A percentile compares a stretch with the other conserved stretches of the same genome.
Conservation (phyloP, 2,329 filamentous ascomycete species). For the Fusarium haematococcum region DNA sequence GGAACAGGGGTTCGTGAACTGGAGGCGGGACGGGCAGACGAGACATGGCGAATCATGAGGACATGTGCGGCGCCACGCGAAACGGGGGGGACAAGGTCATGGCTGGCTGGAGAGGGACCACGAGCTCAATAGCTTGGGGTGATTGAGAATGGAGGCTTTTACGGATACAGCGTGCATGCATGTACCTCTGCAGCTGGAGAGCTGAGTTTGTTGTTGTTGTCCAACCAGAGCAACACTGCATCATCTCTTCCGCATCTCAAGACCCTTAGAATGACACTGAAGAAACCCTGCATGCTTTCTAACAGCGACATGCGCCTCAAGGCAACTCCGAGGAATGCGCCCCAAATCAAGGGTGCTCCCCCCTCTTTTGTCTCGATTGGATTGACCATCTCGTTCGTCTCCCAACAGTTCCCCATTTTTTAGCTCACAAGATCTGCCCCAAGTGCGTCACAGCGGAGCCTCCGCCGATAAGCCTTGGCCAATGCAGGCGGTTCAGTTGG, state of each 20-base stretch:
- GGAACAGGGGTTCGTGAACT: constrained; percentile 19
- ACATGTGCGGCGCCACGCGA: constrained; percentile 39
- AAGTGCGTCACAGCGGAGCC: constrained; percentile 38
- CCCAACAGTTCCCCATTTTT: constrained; percentile 34
- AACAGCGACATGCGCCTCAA: not conserved
- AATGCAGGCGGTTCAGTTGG: constrained; percentile 38
- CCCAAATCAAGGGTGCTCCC: not conserved
- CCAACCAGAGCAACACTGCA: not conserved
- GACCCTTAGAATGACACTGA: not conserved
- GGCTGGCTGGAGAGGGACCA: constrained; percentile 27
- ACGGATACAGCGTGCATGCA: not conserved
- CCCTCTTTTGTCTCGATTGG: not conserved
- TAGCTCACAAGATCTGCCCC: constrained; percentile 42
- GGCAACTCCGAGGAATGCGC: not conserved
- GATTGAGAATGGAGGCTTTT: not conserved
- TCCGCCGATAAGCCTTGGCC: constrained; percentile 40
- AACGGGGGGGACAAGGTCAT: constrained; percentile 15
- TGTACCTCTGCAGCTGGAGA: not conserved
- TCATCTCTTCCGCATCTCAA: not conserved
- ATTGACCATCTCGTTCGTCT: not conserved
- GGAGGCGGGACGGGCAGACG: not conserved
- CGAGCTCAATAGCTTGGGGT: not conserved
- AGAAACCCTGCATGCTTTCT: constrained; percentile 16
- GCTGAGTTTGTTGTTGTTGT: not conserved
- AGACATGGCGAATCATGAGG: constrained; percentile 36